Conservation (phyloP, 257 asterid species). For the Leonotis leonurus region DNA sequence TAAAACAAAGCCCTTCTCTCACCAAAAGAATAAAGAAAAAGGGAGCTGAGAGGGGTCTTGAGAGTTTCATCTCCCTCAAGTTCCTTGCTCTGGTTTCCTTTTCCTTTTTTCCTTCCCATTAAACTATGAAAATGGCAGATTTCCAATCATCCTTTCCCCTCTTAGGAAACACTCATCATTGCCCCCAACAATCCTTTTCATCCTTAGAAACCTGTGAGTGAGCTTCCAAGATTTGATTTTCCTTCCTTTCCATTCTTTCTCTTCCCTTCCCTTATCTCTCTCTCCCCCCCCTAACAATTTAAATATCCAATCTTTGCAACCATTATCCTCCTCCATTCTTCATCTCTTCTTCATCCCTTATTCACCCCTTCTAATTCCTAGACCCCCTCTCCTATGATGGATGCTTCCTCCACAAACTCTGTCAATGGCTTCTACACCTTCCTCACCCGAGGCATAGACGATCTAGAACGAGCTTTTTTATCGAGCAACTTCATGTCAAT, state of each 20-base stretch:
- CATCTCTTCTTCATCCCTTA: neutral
- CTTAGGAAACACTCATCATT: conserved; percentile 93
- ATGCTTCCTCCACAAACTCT: conserved; percentile 71
- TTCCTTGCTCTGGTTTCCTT: conserved; percentile 10
- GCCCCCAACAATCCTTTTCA: conserved; percentile 83
- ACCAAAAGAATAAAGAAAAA: conserved; percentile 11
- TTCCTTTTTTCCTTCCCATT: conserved; percentile 33
- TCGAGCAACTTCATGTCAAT: conserved; percentile 83
- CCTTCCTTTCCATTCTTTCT: conserved; percentile 17
- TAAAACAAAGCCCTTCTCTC: conserved; percentile 14
- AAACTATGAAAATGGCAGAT: conserved; percentile 71
- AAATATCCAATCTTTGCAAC: conserved; percentile 35
- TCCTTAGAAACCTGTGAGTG: conserved; percentile 50
- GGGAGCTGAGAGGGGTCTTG: conserved; percentile 31
- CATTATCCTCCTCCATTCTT: neutral
- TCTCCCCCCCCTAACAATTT: conserved; percentile 17
- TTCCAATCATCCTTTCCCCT: conserved; percentile 81
- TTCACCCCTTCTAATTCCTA: neutral
- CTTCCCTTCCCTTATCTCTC: neutral
- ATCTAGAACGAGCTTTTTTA: conserved; percentile 59
- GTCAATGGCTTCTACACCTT: conserved; percentile 76
- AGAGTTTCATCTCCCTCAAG: conserved; percentile 36
- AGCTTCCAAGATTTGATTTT: conserved; percentile 44
- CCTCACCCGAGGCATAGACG: conserved; percentile 70
- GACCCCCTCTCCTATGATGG: conserved; percentile 37